These are phyloP conservation scores for Cordyceps cicadae DNA, from an alignment of 2,329 filamentous ascomycete genomes.

Conservation along the genomic window DNA sequence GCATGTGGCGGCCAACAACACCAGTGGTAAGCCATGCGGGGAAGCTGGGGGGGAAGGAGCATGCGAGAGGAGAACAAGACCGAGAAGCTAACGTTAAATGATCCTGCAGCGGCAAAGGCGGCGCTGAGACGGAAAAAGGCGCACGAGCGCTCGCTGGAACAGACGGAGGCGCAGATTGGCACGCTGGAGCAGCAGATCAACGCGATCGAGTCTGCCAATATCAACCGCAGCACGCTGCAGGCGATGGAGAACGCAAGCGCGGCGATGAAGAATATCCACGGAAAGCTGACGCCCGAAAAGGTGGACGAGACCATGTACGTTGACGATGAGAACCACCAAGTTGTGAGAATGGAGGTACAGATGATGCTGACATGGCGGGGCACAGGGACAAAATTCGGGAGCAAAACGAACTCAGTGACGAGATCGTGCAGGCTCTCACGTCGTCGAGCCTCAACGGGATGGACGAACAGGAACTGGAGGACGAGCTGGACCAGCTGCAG, in stretches of 20 bases:
- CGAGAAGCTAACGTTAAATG: neutral
- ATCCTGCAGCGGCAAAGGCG: constrained; percentile 67
- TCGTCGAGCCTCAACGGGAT: constrained; percentile 57
- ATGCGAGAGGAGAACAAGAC: neutral
- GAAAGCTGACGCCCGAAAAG: constrained; percentile 83
- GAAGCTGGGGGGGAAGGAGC: neutral
- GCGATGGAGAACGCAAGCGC: constrained; percentile 87
- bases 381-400: constrained; percentile 80
- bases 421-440: constrained; percentile 82
- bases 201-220: constrained; percentile 94
- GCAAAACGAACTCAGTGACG: constrained; percentile 86
- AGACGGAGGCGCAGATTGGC: constrained; percentile 80
- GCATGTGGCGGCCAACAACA: constrained; percentile 73
- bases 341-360: neutral
- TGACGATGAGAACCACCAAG: neutral
- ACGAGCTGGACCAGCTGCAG: constrained; percentile 77
- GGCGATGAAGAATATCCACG: constrained; percentile 91
- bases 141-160: constrained; percentile 83
- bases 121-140: constrained; percentile 91
- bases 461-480: constrained; percentile 81
- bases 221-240: constrained; percentile 91
- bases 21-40: constrained; percentile 61
- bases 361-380: constrained; percentile 21
- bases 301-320: constrained; percentile 91
- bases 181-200: constrained; percentile 94